Percentiles rank a stretch among this genome's conserved stretches.
Conservation (phyloP, 129 eudicot species). For the Kitagawia praeruptora region DNA sequence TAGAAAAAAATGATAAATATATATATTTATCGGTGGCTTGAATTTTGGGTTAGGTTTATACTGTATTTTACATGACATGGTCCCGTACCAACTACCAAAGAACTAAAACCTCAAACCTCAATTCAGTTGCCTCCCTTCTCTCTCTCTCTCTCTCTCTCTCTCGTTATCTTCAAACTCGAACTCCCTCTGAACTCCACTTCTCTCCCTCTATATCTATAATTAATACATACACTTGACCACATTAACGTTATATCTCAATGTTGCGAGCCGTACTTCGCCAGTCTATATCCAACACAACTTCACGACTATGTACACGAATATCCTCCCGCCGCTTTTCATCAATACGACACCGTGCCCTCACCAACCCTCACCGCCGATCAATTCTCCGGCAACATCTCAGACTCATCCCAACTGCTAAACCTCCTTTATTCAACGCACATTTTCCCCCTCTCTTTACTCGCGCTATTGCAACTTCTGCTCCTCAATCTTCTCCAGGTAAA, state of each 20-base stretch:
- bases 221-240: background rate
- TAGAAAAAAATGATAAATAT: too few species aligned
- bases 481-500: slow-evolving; percentile 34
- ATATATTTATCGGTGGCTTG: too few species aligned
- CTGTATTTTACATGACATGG: too few species aligned
- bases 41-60: too few species aligned
- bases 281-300: slow-evolving; percentile 34
- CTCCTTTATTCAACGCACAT: slow-evolving; percentile 27
- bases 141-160: too few species aligned
- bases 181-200: background rate
- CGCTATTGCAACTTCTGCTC: slow-evolving; percentile 64
- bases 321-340: slow-evolving; percentile 41
- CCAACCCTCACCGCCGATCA: slow-evolving; percentile 39
- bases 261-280: slow-evolving; percentile 48
- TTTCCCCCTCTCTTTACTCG: slow-evolving; percentile 34
- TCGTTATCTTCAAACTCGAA: too few species aligned
- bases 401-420: slow-evolving; percentile 30
- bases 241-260: background rate
- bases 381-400: slow-evolving; percentile 38
- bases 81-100: too few species aligned
- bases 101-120: too few species aligned
- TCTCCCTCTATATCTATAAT: too few species aligned
- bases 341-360: slow-evolving; percentile 35
- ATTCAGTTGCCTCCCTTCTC: too few species aligned
- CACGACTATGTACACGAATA: slow-evolving; percentile 27